Percentiles rank a stretch among this genome's conserved stretches.
These are phyloP conservation scores for Phytophthora litchii DNA, from an alignment of 352 stramenopile species.

Conservation along the genomic window DNA sequence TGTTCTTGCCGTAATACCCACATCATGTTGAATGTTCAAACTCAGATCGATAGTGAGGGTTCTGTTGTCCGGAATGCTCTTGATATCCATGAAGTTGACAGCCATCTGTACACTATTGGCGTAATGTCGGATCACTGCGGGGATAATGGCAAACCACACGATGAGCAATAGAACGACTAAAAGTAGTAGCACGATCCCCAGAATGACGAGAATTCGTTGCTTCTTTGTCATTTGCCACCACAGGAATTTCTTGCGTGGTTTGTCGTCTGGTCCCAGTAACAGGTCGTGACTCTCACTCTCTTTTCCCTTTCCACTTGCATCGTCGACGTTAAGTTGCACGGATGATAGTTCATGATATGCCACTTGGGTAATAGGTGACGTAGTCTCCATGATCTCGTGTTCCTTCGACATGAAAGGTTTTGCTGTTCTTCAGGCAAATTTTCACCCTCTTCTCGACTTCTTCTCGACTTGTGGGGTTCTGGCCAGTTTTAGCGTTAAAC, in stretches of 20 bases:
- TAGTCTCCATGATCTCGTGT: constrained; percentile 11
- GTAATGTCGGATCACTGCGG: constrained; percentile 57
- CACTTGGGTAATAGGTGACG: constrained; percentile 13
- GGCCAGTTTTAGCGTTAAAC: constrained; percentile 1
- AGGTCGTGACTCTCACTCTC: constrained; percentile 12
- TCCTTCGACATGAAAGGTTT: constrained; percentile 5
- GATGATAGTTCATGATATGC: constrained; percentile 18
- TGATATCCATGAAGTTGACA: constrained; percentile 73
- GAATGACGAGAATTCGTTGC: constrained; percentile 43
- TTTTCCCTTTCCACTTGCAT: constrained; percentile 9
- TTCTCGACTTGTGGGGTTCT: neutral
- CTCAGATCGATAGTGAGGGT: constrained; percentile 55
- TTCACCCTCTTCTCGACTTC: neutral
- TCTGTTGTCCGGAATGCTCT: constrained; percentile 41
- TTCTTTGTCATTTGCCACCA: constrained; percentile 61
- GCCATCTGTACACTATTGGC: constrained; percentile 51
- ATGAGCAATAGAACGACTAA: constrained; percentile 54
- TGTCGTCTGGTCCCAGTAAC: constrained; percentile 8
- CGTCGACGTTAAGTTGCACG: constrained; percentile 18
- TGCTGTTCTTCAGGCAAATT: too few species aligned
- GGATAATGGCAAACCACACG: constrained; percentile 61
- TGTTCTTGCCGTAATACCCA: constrained; percentile 44
- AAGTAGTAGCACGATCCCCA: constrained; percentile 42
- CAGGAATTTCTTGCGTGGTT: constrained; percentile 46
- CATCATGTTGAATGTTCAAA: constrained; percentile 51